phyloP scores from a whole-genome alignment of 257 asterid species.

The Verbena officinalis region DNA sequence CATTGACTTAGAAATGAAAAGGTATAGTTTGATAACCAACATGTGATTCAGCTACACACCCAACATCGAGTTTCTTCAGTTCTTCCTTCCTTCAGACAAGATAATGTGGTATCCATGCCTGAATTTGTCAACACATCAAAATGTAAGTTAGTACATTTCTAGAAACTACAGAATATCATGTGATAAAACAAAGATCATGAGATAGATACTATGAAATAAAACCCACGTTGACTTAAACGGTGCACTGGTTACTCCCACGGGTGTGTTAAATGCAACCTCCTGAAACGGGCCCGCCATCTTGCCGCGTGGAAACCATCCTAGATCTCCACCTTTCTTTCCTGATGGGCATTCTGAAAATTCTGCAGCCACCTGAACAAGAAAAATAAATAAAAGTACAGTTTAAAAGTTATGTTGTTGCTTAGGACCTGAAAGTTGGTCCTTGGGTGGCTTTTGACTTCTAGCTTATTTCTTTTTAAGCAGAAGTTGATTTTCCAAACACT shows the following conservation, averaged over 20 bases:
- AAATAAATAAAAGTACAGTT: background rate
- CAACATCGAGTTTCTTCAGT: conserved; percentile 47
- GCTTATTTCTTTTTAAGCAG: background rate
- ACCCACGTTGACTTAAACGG: conserved; percentile 95
- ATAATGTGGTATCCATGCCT: conserved; percentile 98
- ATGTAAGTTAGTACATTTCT: conserved; percentile 17
- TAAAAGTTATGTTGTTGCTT: background rate
- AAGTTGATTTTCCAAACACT: too few species aligned
- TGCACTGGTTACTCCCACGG: conserved; percentile 83
- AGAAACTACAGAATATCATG: background rate
- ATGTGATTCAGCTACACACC: conserved; percentile 20
- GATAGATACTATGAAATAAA: conserved; percentile 31
- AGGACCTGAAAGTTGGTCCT: too few species aligned
- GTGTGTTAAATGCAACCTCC: conserved; percentile 95
- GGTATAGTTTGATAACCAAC: conserved; percentile 19
- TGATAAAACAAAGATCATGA: background rate
- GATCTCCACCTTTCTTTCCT: conserved; percentile 96
- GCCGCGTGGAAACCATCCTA: conserved; percentile 99
- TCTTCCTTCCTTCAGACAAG: conserved; percentile 95
- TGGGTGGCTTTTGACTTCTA: too few species aligned
- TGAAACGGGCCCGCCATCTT: conserved; percentile 99
- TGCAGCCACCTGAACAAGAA: conserved; percentile 67
- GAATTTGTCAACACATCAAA: conserved; percentile 27
- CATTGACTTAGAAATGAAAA: conserved; percentile 14
- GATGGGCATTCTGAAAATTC: conserved; percentile 98